phyloP scores from a whole-genome alignment of 805 yeast species.

The Yarrowia deformans region DNA sequence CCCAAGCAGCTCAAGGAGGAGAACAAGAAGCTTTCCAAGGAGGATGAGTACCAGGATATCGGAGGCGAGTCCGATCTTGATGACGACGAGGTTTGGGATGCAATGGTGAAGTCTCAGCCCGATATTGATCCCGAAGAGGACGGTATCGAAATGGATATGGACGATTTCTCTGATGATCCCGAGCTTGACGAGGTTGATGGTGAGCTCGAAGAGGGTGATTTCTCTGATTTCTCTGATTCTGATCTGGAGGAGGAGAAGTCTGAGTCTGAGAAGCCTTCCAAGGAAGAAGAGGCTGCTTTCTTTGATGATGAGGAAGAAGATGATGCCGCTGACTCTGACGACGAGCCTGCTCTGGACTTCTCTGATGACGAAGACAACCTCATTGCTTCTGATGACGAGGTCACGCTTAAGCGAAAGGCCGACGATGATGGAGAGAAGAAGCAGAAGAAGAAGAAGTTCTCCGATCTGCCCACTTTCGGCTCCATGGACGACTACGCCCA shows the following conservation, averaged over 20 bases:
- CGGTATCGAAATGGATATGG: slow-evolving; percentile 51
- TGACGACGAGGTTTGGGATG: slow-evolving; percentile 83
- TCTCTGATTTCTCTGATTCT: slow-evolving; percentile 42
- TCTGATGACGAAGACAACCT: slow-evolving; percentile 53
- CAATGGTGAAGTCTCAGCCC: slow-evolving; percentile 75
- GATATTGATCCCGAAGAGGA: slow-evolving; percentile 70
- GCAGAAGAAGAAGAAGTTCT: slow-evolving; percentile 63
- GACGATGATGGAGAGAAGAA: slow-evolving; percentile 47
- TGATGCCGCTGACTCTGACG: slow-evolving; percentile 48
- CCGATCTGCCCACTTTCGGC: slow-evolving; percentile 82
- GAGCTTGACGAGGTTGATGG: slow-evolving; percentile 52
- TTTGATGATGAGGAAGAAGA: slow-evolving; percentile 43
- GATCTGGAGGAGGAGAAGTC: slow-evolving; percentile 44
- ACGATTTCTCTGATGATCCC: slow-evolving; percentile 52
- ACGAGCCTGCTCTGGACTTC: slow-evolving; percentile 46
- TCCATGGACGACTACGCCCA: slow-evolving; percentile 86
- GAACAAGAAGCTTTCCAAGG: slow-evolving; percentile 49
- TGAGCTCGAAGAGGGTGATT: slow-evolving; percentile 45
- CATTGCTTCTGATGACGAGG: slow-evolving; percentile 52
- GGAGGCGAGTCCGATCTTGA: slow-evolving; percentile 49
- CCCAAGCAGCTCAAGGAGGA: slow-evolving; percentile 46
- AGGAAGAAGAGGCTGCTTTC: slow-evolving; percentile 43
- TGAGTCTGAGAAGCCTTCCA: slow-evolving; percentile 44
- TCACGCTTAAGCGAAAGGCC: slow-evolving; percentile 43
- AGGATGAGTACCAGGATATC: slow-evolving; percentile 51